A percentile compares a stretch with the other conserved stretches of the same genome.
phyloP scores from a whole-genome alignment of 2,329 filamentous ascomycete genomes.

The Claviceps sp. region DNA sequence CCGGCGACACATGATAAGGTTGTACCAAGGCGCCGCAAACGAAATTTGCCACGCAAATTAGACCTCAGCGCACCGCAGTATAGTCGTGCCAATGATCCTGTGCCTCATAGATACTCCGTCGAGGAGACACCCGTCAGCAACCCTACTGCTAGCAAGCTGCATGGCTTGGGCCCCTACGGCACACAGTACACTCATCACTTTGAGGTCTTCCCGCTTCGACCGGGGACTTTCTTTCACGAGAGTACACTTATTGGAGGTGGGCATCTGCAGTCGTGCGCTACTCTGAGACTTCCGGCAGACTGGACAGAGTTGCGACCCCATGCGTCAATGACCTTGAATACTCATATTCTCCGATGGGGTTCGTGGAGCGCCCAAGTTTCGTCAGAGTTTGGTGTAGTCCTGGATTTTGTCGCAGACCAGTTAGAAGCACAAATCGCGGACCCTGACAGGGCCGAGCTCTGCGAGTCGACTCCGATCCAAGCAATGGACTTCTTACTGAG shows the following conservation, averaged over 20 bases:
- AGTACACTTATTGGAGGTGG: constrained; percentile 46
- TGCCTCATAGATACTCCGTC: constrained; percentile 15
- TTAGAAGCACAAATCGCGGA: constrained; percentile 12
- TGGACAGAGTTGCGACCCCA: constrained; percentile 17
- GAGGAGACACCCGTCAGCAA: constrained; percentile 6
- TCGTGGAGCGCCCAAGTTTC: constrained; percentile 44
- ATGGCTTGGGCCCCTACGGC: constrained; percentile 45
- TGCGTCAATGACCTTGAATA: constrained; percentile 32
- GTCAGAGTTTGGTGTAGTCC: constrained; percentile 47
- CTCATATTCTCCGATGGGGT: constrained; percentile 39
- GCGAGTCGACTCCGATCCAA: constrained; percentile 11
- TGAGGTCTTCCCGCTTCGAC: constrained; percentile 44
- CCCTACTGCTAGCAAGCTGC: constrained; percentile 21
- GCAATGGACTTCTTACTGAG: constrained; percentile 32
- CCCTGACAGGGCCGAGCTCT: neutral
- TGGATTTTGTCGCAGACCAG: constrained; percentile 44
- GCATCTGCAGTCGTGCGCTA: constrained; percentile 18
- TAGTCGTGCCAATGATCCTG: constrained; percentile 38
- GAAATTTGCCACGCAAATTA: constrained; percentile 27
- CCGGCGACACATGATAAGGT: neutral
- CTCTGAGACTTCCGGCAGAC: constrained; percentile 12
- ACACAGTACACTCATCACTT: constrained; percentile 50
- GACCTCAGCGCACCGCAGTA: constrained; percentile 40
- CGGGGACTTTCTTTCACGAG: constrained; percentile 44
- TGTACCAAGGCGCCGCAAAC: constrained; percentile 28